Evolutionary conservation across 345 rosid genomes (phyloP), one percentile per base, ranked within the genome.

Genomic region (Salix koriyanagi): DNA sequence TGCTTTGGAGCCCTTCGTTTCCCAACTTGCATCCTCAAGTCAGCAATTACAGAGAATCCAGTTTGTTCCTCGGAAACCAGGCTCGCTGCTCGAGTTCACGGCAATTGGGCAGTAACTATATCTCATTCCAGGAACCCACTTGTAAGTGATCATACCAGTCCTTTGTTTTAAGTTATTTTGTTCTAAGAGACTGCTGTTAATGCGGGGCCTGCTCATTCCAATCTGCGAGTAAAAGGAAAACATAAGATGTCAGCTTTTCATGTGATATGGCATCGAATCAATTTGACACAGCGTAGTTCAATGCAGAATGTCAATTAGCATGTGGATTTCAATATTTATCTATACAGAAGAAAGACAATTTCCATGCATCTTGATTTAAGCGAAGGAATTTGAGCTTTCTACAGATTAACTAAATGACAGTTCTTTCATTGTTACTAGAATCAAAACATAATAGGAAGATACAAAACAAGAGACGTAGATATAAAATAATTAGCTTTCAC

Each of bases 21-120:
- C 75, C 78, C 23, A 79, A 75, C 76, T 79, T 73, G 66, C 70
- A 75, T 71, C 66, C 84, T 82, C 91, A 81, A 74, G 81, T 58
- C 42, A 77, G 76, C 21, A 28, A 71, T 42, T 79, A 73, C 73
- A 65, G 67, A 11, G 82, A 75, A 64, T 69, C 75, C 46, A 70
- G 70, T 44, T 65, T 77, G 75, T 36, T 79, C 75, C 39, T 70
- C 60, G 52, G 79, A 7, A 73, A 72, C 61, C 91, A 73, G 71
- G 73, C 56, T 76, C 83, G 73, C 58, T 61, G 80, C 84, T 83
- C 84, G 30, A 74, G 79, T 80, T 81, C 85, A n/a, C 77, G 72
- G 79, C 73, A 75, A 61, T 72, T 72, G 62, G 79, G 79, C 26
- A 61, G 70, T 54, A 71, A 75, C 36, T 69, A 79, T 64, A 56